Evolutionary conservation across 495 filamentous ascomycete genomes (phyloP).

Genomic region (Talaromyces ruber): DNA sequence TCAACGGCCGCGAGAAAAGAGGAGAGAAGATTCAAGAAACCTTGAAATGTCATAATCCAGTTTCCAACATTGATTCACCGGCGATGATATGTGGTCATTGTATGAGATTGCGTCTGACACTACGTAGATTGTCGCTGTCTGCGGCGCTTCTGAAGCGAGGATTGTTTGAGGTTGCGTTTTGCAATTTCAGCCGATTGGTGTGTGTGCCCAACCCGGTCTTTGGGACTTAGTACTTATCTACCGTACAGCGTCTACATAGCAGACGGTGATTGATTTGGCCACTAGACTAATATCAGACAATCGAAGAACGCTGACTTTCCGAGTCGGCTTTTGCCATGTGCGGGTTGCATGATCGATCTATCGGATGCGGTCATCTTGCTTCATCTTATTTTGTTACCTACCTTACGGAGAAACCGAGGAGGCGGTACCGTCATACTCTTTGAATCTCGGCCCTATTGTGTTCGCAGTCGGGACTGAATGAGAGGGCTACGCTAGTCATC

Average conservation of each 20-base stretch:
- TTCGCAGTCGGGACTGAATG: not conserved
- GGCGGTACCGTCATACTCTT: not conserved
- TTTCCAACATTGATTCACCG: not conserved
- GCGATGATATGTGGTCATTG: not conserved
- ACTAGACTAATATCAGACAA: too few species aligned
- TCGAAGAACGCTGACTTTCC: not conserved
- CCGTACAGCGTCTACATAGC: too few species aligned
- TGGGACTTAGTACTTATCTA: not conserved
- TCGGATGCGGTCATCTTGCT: not conserved
- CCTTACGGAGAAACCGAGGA: not conserved
- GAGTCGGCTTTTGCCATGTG: not conserved
- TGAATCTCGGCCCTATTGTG: not conserved
- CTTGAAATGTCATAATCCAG: not conserved
- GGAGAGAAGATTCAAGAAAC: not conserved
- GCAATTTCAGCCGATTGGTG: not conserved
- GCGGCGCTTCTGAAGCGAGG: not conserved
- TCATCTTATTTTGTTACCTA: too few species aligned
- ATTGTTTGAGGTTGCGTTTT: constrained; percentile 1
- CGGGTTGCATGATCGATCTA: not conserved
- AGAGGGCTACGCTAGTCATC: not conserved
- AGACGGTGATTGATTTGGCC: too few species aligned
- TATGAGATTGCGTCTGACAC: not conserved
- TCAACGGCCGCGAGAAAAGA: not conserved
- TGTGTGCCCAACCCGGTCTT: not conserved
- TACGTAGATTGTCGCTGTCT: not conserved